Evolutionary conservation across 2,329 filamentous ascomycete genomes (phyloP), one percentile per base, ranked within the genome.

Genomic region (Pseudogymnoascus sp.): DNA sequence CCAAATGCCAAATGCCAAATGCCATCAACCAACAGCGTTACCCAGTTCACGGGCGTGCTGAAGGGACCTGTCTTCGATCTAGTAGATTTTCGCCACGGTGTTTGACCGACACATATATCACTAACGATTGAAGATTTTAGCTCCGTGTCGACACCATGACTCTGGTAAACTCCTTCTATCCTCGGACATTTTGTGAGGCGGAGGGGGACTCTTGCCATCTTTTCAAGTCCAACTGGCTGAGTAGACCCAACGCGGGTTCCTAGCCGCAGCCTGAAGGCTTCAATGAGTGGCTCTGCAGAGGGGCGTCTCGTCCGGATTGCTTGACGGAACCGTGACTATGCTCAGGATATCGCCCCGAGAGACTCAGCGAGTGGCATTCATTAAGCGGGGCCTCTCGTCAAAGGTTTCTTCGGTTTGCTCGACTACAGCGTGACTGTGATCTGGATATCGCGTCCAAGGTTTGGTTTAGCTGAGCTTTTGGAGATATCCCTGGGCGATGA

Each of bases 401-500:
- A 33, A 15, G 50, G 7, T 3, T 15, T 6, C 50, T 15, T 33
- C 50, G 28, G 50, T 33, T 33, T 19, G 26, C 10, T 57, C 11
- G 28, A 21, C 50, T 26, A 19, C 50, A 57, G n/a, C n/a, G 50
- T 53, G n/a, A 15, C n/a, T 57, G 17, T 33, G 26, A 17, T 57
- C 47, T 33, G n/a, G 47, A 57, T 57, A 33, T 57, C 11, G 5
- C 10, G 11, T 11, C 50, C 28, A 21, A 57, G 11, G 15, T 21
- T 15, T 15, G 28, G 28, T 64, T 90, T 82, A 97, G 73, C 86
- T 87, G 69, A 99, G 81, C 71, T 92, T 92, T 76, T 97, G 93
- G 67, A 99, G 79, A 77, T 97, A 99, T 19, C 95, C 95, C 74
- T 97, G 93, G 15, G 91, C 85, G 71, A 99, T 97, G 70, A 99